phyloP scores from a whole-genome alignment of 305 asterid species.

The Fraxinus paxiana region DNA sequence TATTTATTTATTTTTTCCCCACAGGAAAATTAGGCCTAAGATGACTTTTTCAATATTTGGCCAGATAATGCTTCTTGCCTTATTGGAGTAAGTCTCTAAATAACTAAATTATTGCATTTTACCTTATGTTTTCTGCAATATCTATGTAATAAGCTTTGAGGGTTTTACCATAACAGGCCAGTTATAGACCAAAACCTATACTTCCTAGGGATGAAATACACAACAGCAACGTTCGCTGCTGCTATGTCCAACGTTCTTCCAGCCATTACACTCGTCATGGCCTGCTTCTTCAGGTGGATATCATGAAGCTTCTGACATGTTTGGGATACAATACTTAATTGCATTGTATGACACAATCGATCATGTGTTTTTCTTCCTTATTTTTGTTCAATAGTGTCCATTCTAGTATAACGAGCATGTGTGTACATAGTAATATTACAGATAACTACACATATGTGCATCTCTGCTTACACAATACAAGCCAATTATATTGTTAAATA shows the following conservation, averaged over 20 bases:
- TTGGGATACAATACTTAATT: neutral
- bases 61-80: conserved; percentile 35
- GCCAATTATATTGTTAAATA: neutral
- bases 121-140: neutral
- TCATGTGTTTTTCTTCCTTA: neutral
- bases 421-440: neutral
- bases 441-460: neutral
- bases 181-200: conserved; percentile 55
- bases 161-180: conserved; percentile 34
- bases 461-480: neutral
- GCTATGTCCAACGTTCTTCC: conserved; percentile 66
- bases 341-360: neutral
- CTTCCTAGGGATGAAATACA: conserved; percentile 51
- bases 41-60: conserved; percentile 41
- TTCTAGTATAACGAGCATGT: neutral
- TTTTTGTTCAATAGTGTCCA: neutral
- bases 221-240: conserved; percentile 64
- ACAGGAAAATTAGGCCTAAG: conserved; percentile 50
- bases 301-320: neutral
- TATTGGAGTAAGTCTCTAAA: conserved; percentile 41
- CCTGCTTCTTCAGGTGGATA: conserved; percentile 55
- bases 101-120: neutral
- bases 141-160: conserved; percentile 3
- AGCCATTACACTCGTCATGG: conserved; percentile 61
- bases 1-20: neutral